Conservation (phyloP, 179 eudicot genomes). For the Silene vulgaris region DNA sequence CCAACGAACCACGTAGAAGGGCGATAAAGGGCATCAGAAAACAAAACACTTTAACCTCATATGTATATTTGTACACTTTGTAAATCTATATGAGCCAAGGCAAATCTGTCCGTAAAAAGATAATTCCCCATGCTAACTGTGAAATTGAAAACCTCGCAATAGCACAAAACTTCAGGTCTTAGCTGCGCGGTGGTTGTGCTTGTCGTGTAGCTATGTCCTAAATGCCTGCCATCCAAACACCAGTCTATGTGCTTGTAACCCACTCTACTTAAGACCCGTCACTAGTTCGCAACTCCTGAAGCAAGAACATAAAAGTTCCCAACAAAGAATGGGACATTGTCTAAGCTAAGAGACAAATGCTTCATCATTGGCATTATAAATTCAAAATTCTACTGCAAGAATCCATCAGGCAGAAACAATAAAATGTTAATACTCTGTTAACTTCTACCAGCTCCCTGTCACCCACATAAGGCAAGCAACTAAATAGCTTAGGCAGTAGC, state of each 20-base stretch:
- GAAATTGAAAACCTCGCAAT: not conserved
- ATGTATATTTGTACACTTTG: not conserved
- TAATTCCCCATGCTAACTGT: not conserved
- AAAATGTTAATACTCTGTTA: not conserved
- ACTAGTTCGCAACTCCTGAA: no score
- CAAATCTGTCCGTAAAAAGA: not conserved
- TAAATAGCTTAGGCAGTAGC: no score
- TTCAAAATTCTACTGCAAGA: not conserved
- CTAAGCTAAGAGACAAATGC: not conserved
- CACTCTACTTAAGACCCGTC: no score
- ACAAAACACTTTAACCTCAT: not conserved
- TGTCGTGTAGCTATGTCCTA: not conserved
- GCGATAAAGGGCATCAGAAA: not conserved
- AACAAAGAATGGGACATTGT: not conserved
- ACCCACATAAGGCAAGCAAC: not conserved
- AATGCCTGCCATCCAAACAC: not conserved
- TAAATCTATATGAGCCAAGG: not conserved
- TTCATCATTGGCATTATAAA: not conserved
- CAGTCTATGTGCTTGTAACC: no score
- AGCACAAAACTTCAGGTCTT: not conserved
- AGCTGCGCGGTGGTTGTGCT: not conserved
- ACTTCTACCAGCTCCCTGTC: not conserved
- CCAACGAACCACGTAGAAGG: not conserved
- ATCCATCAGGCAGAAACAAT: not conserved
- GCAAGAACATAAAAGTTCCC: not conserved